Evolutionary conservation across 345 rosid genomes (phyloP).

Genomic region (Murraya koenigii): DNA sequence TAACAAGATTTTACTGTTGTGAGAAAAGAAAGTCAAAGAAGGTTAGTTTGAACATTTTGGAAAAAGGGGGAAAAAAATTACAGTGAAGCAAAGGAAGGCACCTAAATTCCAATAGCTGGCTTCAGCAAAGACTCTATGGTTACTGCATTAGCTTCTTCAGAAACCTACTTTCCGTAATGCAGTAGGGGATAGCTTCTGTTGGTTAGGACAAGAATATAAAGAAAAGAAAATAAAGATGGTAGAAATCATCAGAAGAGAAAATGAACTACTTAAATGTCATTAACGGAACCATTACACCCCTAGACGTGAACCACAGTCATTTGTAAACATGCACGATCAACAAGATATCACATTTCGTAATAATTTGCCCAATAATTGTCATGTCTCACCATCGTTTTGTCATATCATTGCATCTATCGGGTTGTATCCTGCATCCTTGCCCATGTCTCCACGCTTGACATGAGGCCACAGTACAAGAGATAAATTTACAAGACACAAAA

Average conservation of each 20-base stretch:
- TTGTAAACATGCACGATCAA: neutral
- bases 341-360: neutral
- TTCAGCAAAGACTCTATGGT: neutral
- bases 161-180: neutral
- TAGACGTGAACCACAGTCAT: neutral
- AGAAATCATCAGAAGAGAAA: neutral
- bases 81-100: neutral
- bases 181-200: neutral
- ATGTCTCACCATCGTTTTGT: neutral
- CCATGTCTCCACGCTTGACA: neutral
- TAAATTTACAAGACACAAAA: conserved; percentile 3
- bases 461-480: neutral
- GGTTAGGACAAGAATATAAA: neutral
- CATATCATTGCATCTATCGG: neutral
- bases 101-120: neutral
- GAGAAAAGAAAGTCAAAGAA: neutral
- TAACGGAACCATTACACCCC: too few species aligned
- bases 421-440: neutral
- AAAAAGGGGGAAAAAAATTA: neutral
- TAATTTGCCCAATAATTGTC: neutral
- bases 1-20: neutral
- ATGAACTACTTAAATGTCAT: neutral
- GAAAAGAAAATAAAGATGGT: neutral
- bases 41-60: neutral
- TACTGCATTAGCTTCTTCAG: neutral